A percentile compares a stretch with the other conserved stretches of the same genome.
Conservation (phyloP, 2,329 filamentous ascomycete genomes). For the Alternaria sp. region DNA sequence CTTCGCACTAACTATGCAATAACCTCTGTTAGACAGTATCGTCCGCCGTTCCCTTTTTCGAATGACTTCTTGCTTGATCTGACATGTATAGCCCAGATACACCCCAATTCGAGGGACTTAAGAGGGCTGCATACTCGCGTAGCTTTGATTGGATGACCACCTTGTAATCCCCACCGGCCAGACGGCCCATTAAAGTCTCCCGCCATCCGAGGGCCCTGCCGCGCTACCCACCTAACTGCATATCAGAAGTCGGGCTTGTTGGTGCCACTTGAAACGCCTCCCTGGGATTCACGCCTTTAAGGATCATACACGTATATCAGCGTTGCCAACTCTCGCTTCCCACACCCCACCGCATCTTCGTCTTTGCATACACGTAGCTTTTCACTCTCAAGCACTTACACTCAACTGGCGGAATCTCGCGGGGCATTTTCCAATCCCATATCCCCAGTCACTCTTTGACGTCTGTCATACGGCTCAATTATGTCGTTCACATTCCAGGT, state of each 20-base stretch:
- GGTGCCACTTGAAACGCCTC: slow-evolving; percentile 27
- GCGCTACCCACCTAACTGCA: slow-evolving; percentile 33
- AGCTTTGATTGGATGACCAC: slow-evolving; percentile 22
- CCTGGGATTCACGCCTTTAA: slow-evolving; percentile 20
- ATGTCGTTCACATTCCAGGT: slow-evolving; percentile 46
- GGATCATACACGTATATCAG: slow-evolving; percentile 30
- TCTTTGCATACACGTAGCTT: background rate
- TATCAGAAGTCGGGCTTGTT: slow-evolving; percentile 22
- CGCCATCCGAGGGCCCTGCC: slow-evolving; percentile 25
- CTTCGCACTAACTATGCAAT: background rate
- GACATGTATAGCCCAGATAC: background rate
- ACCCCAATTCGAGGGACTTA: background rate
- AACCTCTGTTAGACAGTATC: background rate
- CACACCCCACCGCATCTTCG: background rate
- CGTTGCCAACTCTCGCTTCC: slow-evolving; percentile 12
- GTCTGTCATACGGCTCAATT: background rate
- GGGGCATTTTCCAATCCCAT: background rate
- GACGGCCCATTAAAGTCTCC: slow-evolving; percentile 14
- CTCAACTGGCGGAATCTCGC: background rate
- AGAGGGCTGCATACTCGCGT: background rate
- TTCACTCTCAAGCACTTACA: background rate
- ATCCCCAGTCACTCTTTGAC: background rate
- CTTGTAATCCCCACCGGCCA: slow-evolving; percentile 16
- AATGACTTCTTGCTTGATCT: background rate
- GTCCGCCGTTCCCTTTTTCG: background rate